These are phyloP conservation scores for Calophaca sinica DNA, from an alignment of 306 rosid genomes.

Conservation along the genomic window DNA sequence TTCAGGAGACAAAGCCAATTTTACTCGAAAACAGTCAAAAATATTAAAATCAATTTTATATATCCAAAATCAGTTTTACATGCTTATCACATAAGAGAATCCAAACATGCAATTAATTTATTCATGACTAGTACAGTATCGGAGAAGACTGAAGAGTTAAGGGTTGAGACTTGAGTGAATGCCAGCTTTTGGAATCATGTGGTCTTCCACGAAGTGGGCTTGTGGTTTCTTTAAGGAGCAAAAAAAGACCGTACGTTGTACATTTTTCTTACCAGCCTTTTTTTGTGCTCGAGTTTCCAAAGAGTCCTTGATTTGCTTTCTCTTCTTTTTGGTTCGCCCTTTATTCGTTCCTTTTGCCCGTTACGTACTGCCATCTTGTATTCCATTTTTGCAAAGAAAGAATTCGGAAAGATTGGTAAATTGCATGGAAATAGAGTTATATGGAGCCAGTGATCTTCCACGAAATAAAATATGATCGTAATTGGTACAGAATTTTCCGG, in stretches of 20 bases:
- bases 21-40: no score
- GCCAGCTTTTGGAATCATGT: slow-evolving; percentile 56
- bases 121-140: not conserved
- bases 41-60: no score
- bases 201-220: slow-evolving; percentile 42
- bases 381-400: not conserved
- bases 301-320: not conserved
- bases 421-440: not conserved
- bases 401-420: not conserved
- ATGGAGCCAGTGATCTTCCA: slow-evolving; percentile 11
- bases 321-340: slow-evolving; percentile 35
- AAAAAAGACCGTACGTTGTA: slow-evolving; percentile 34
- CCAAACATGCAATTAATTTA: not conserved
- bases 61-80: no score
- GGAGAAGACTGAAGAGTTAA: not conserved
- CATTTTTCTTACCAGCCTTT: slow-evolving; percentile 40
- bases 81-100: no score
- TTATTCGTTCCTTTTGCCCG: slow-evolving; percentile 38
- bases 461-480: not conserved
- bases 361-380: not conserved
- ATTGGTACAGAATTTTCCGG: not conserved
- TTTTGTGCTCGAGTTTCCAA: slow-evolving; percentile 6
- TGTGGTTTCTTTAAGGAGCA: slow-evolving; percentile 51
- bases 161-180: not conserved
- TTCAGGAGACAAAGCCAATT: no score